Percentiles rank a stretch among this genome's conserved stretches.
These are phyloP conservation scores for Chlorella variabilis DNA, from an alignment of 163 green algal species.

Conservation along the genomic window DNA sequence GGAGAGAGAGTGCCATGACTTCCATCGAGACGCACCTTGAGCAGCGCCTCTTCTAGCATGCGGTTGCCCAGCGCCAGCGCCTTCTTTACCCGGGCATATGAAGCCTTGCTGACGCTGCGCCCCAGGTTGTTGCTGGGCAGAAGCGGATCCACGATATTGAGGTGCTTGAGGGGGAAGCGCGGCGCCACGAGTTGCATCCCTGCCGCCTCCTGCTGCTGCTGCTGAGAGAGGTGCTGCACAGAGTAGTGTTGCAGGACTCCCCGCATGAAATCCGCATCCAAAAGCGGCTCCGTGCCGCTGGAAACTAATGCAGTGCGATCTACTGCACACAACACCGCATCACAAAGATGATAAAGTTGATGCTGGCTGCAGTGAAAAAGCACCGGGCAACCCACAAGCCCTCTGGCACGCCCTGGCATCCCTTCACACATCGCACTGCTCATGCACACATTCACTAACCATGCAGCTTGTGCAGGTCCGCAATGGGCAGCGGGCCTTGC, in stretches of 20 bases:
- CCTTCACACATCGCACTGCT: no score
- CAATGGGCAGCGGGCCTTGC: constrained; percentile 80
- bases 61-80: constrained; percentile 75
- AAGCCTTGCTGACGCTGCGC: constrained; percentile 81
- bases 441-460: no score
- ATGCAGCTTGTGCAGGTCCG: constrained; percentile 52
- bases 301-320: not conserved
- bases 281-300: not conserved
- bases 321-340: constrained; percentile 35
- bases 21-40: constrained; percentile 13
- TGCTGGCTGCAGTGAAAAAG: no score
- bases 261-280: constrained; percentile 42
- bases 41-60: constrained; percentile 53
- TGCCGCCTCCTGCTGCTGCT: not conserved
- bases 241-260: constrained; percentile 43
- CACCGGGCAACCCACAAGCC: no score
- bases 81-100: constrained; percentile 73
- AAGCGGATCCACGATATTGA: constrained; percentile 97
- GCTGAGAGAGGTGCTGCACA: constrained; percentile 13
- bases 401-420: no score
- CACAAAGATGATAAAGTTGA: no score
- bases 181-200: not conserved
- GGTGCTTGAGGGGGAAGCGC: constrained; percentile 71
- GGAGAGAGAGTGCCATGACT: no score
- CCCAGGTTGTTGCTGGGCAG: constrained; percentile 97